Conservation (phyloP, 192 early-diverging fungal genomes). For the Coemansia sp. region DNA sequence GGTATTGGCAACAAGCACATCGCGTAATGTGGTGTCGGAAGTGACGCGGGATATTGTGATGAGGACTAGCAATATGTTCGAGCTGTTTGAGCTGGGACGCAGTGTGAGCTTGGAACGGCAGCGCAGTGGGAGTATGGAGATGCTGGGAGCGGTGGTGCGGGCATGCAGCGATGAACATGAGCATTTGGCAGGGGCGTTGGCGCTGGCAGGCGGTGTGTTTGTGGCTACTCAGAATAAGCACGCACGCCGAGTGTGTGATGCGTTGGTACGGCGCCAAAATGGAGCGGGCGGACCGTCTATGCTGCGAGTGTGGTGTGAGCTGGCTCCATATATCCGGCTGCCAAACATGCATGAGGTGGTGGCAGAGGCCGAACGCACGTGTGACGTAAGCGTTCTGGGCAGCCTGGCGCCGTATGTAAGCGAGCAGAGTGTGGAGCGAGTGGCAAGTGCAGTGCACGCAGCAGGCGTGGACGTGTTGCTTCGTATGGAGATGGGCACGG, state of each 20-base stretch:
- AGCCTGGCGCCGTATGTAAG: neutral
- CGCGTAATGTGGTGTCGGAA: constrained; percentile 24
- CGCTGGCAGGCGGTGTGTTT: constrained; percentile 21
- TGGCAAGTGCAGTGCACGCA: neutral
- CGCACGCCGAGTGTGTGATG: neutral
- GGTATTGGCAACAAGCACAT: constrained; percentile 17
- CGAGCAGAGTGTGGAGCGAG: neutral
- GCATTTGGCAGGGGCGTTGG: constrained; percentile 10
- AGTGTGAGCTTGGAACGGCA: neutral
- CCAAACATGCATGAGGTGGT: neutral
- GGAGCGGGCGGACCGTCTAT: neutral
- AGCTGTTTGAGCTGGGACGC: neutral
- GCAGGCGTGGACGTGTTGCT: neutral
- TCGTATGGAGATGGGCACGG: neutral
- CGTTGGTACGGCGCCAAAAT: neutral
- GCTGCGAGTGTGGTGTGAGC: constrained; percentile 2
- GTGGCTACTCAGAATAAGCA: neutral
- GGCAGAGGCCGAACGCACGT: neutral
- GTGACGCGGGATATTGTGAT: constrained; percentile 19
- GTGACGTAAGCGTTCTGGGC: neutral
- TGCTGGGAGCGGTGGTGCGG: neutral
- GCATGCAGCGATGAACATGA: neutral
- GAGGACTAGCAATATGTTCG: neutral
- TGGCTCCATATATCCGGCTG: neutral
- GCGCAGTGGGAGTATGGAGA: neutral